A percentile compares a stretch with the other conserved stretches of the same genome.
Evolutionary conservation across 2,329 filamentous ascomycete species (phyloP).

Genomic region (Epichloe uncinata): DNA sequence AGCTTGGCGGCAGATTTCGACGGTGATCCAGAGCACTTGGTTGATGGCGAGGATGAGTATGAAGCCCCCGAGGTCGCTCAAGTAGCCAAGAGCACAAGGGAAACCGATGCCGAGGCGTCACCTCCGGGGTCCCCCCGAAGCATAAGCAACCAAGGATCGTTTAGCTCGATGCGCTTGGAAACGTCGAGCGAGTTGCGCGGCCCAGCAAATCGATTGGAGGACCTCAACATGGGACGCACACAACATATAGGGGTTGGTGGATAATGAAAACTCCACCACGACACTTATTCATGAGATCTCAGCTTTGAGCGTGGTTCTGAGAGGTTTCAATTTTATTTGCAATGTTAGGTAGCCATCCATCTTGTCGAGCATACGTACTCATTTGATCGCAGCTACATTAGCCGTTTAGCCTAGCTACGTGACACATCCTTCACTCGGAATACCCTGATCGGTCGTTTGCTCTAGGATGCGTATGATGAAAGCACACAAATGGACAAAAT

Average conservation of each 20-base stretch:
- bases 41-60: constrained; percentile 16
- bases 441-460: background rate
- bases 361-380: too few species aligned
- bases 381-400: too few species aligned
- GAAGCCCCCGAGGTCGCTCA: background rate
- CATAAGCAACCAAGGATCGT: constrained; percentile 11
- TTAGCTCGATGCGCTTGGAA: constrained; percentile 16
- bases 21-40: constrained; percentile 16
- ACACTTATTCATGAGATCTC: background rate
- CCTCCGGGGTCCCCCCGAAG: background rate
- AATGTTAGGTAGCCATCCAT: background rate
- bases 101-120: background rate
- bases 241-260: constrained; percentile 18
- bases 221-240: constrained; percentile 19
- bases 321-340: too few species aligned
- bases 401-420: too few species aligned
- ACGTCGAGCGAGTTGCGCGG: constrained; percentile 15
- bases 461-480: background rate
- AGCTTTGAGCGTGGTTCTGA: too few species aligned
- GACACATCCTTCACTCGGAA: background rate
- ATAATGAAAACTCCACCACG: background rate
- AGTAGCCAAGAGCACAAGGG: constrained; percentile 6
- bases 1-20: constrained; percentile 2
- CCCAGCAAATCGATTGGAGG: constrained; percentile 18
- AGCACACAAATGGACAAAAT: background rate